phyloP scores from a whole-genome alignment of 148 eudicot genomes.

The Heliosperma pusillum region DNA sequence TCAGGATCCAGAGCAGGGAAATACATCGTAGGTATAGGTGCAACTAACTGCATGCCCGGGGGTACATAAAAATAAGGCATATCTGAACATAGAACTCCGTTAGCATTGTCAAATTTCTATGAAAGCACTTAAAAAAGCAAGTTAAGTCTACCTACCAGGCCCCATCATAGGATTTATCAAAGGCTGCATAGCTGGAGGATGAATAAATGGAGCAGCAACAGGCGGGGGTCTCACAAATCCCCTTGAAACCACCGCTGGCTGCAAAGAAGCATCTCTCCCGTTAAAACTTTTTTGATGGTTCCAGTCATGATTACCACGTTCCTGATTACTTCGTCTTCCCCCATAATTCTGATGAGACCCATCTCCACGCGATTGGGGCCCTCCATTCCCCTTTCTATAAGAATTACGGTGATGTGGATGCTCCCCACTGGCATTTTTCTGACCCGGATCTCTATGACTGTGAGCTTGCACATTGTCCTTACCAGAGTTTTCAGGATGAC shows the following conservation, averaged over 20 bases:
- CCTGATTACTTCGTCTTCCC: constrained; percentile 57
- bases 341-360: constrained; percentile 58
- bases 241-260: constrained; percentile 48
- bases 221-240: constrained; percentile 44
- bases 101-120: constrained; percentile 5
- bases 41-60: constrained; percentile 43
- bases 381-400: constrained; percentile 54
- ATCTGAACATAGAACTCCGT: constrained; percentile 40
- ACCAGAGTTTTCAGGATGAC: constrained; percentile 40
- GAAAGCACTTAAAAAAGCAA: constrained; percentile 4
- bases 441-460: constrained; percentile 41
- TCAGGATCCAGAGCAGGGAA: constrained; percentile 47
- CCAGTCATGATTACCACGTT: constrained; percentile 72
- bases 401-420: constrained; percentile 53
- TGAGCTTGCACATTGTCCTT: constrained; percentile 44
- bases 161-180: constrained; percentile 39
- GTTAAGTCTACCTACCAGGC: constrained; percentile 42
- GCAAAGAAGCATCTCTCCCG: constrained; percentile 57
- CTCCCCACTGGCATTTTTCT: constrained; percentile 48
- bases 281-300: constrained; percentile 48
- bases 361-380: constrained; percentile 65
- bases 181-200: constrained; percentile 46
- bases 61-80: constrained; percentile 35
- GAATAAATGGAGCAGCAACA: constrained; percentile 36
- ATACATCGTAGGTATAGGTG: constrained; percentile 42